Evolutionary conservation across 371 early-diverging fungal genomes (phyloP).

Genomic region (Chytridiales sp.): DNA sequence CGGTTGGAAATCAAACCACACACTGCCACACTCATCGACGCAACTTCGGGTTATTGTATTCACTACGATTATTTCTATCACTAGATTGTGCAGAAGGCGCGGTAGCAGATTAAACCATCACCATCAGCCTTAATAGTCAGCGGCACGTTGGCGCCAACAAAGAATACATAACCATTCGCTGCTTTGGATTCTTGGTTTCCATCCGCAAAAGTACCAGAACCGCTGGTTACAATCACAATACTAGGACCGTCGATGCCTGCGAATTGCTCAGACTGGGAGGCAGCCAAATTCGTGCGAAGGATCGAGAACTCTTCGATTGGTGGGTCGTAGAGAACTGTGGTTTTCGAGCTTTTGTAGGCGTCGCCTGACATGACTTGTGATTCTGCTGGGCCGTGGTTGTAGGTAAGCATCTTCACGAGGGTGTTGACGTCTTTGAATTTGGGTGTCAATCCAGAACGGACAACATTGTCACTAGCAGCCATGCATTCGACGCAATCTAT

Average conservation of each 20-base stretch:
- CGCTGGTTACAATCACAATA: constrained; percentile 78
- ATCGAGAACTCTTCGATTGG: constrained; percentile 95
- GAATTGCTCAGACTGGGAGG: constrained; percentile 51
- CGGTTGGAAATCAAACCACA: too few relatives aligned
- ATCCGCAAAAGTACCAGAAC: constrained; percentile 50
- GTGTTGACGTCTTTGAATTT: constrained; percentile 96
- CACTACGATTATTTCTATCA: too few relatives aligned
- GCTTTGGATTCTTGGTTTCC: constrained; percentile 8
- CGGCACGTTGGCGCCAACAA: constrained; percentile 38
- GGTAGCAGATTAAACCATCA: constrained; percentile 28
- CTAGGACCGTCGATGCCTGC: constrained; percentile 77
- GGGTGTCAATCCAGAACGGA: constrained; percentile 97
- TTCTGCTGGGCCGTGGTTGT: constrained; percentile 74
- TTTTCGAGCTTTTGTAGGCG: constrained; percentile 30
- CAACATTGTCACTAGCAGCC: constrained; percentile 97
- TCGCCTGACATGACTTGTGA: constrained; percentile 68
- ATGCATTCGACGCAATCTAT: constrained; percentile 96
- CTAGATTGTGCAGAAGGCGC: constrained; percentile 48
- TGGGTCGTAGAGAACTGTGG: constrained; percentile 84
- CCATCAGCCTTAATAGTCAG: constrained; percentile 6
- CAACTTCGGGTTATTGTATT: too few relatives aligned
- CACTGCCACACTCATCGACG: too few relatives aligned
- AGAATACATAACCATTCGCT: constrained; percentile 38
- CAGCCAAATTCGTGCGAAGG: constrained; percentile 56
- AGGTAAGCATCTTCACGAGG: constrained; percentile 89